A percentile compares a stretch with the other conserved stretches of the same genome.
These are phyloP conservation scores for Aspergillus alliaceus DNA, from an alignment of 2,329 filamentous ascomycete species.

Conservation along the genomic window DNA sequence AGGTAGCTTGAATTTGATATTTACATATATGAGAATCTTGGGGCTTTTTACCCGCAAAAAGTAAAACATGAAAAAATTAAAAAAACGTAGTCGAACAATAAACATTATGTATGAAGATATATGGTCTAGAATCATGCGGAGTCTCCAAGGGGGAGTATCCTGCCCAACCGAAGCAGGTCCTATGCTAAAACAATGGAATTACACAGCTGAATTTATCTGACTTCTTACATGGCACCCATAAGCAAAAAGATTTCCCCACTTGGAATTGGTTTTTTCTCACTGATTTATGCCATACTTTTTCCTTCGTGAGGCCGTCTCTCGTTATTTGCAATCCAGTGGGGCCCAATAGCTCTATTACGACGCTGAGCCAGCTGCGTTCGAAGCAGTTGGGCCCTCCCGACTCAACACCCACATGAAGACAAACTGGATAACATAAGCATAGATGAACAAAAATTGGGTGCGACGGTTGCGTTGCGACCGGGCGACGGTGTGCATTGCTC, in stretches of 20 bases:
- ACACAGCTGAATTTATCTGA: constrained; percentile 7
- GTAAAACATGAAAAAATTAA: too few relatives aligned
- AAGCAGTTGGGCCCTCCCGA: constrained; percentile 48
- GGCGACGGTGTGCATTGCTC: constrained; percentile 68
- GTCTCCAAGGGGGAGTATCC: too few relatives aligned
- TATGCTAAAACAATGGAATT: not conserved
- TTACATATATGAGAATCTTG: not conserved
- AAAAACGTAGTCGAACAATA: not conserved
- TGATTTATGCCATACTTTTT: constrained; percentile 6
- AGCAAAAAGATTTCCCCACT: not conserved
- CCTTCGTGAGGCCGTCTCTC: constrained; percentile 23
- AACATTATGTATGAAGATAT: too few relatives aligned
- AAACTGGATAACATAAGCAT: constrained; percentile 92
- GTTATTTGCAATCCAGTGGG: constrained; percentile 15
- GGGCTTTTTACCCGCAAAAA: too few relatives aligned
- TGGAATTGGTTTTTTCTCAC: not conserved
- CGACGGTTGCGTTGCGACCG: constrained; percentile 82
- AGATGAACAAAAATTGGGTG: constrained; percentile 89
- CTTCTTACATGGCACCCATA: constrained; percentile 4
- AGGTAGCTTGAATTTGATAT: not conserved
- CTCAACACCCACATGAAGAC: constrained; percentile 87
- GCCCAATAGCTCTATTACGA: constrained; percentile 12
- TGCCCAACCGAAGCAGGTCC: too few relatives aligned
- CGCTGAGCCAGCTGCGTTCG: constrained; percentile 9
- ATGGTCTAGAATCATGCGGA: not conserved